Conservation (phyloP, 2,329 filamentous ascomycete species). For the Pseudogymnoascus sp. region DNA sequence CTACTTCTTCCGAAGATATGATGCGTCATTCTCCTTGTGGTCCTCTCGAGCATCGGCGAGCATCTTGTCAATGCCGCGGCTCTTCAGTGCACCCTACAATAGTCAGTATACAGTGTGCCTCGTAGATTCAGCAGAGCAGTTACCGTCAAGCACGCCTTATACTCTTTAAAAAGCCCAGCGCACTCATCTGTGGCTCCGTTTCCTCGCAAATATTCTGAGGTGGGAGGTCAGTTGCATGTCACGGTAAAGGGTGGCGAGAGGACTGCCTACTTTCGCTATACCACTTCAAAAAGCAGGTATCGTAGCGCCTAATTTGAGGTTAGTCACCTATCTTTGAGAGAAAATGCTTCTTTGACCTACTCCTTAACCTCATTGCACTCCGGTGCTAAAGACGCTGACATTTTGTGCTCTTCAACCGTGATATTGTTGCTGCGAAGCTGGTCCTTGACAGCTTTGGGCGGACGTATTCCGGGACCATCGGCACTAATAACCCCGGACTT, state of each 20-base stretch:
- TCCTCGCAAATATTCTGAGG: conserved; percentile 80
- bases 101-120: neutral
- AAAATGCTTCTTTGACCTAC: conserved; percentile 43
- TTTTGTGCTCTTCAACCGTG: conserved; percentile 33
- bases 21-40: conserved; percentile 76
- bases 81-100: conserved; percentile 70
- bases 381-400: conserved; percentile 91
- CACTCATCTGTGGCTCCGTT: conserved; percentile 79
- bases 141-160: conserved; percentile 79
- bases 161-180: conserved; percentile 75
- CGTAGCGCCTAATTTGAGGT: conserved; percentile 63
- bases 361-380: conserved; percentile 96
- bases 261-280: conserved; percentile 82
- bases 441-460: conserved; percentile 1
- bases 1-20: conserved; percentile 49
- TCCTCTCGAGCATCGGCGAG: conserved; percentile 85
- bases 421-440: neutral
- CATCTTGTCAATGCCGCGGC: conserved; percentile 86
- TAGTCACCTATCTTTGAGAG: conserved; percentile 14
- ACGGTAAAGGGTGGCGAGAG: conserved; percentile 17
- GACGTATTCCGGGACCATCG: conserved; percentile 4
- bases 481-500: conserved; percentile 7
- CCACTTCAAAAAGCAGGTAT: conserved; percentile 97
- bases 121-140: conserved; percentile 14
- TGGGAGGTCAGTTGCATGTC: conserved; percentile 13